A percentile compares a stretch with the other conserved stretches of the same genome.
Conservation (phyloP, 2,329 filamentous ascomycete genomes). For the Sordariomycetes sp. region DNA sequence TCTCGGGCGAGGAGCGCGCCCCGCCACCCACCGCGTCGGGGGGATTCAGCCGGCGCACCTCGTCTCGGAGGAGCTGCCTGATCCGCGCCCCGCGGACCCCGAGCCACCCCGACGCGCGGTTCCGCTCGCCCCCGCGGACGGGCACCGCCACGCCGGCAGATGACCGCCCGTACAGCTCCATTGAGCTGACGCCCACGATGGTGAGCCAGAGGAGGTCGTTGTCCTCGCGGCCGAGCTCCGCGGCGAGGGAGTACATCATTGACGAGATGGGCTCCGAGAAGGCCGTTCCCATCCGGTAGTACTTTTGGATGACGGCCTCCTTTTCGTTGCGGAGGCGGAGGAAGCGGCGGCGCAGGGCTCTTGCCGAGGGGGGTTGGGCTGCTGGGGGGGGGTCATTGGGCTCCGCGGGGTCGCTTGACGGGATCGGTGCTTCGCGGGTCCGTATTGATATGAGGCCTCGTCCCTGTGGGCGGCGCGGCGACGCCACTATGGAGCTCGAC, state of each 20-base stretch:
- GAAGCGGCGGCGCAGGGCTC: slow-evolving; percentile 58
- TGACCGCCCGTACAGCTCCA: slow-evolving; percentile 81
- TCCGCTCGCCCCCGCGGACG: slow-evolving; percentile 40
- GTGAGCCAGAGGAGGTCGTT: slow-evolving; percentile 92
- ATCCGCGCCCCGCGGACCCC: slow-evolving; percentile 73
- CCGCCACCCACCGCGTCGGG: slow-evolving; percentile 51
- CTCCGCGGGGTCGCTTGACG: slow-evolving; percentile 27
- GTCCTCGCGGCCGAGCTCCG: slow-evolving; percentile 88
- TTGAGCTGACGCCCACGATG: slow-evolving; percentile 88
- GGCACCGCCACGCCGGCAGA: slow-evolving; percentile 62
- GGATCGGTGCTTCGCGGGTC: slow-evolving; percentile 26
- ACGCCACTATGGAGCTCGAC: slow-evolving; percentile 53
- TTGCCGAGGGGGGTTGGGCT: slow-evolving; percentile 51
- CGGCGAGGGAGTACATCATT: slow-evolving; percentile 86
- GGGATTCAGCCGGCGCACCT: slow-evolving; percentile 87
- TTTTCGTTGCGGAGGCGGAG: slow-evolving; percentile 65
- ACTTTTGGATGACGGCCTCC: slow-evolving; percentile 61
- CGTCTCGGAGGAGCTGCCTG: slow-evolving; percentile 75
- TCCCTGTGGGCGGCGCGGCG: slow-evolving; percentile 46
- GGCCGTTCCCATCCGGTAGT: slow-evolving; percentile 78
- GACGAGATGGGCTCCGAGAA: slow-evolving; percentile 94
- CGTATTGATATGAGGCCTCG: slow-evolving; percentile 45
- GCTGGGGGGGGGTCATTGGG: slow-evolving; percentile 40
- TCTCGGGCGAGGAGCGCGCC: slow-evolving; percentile 40
- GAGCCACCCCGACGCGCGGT: slow-evolving; percentile 57